Evolutionary conservation across 148 eudicot species (phyloP).

Genomic region (Amaranthus hypochondriacus): DNA sequence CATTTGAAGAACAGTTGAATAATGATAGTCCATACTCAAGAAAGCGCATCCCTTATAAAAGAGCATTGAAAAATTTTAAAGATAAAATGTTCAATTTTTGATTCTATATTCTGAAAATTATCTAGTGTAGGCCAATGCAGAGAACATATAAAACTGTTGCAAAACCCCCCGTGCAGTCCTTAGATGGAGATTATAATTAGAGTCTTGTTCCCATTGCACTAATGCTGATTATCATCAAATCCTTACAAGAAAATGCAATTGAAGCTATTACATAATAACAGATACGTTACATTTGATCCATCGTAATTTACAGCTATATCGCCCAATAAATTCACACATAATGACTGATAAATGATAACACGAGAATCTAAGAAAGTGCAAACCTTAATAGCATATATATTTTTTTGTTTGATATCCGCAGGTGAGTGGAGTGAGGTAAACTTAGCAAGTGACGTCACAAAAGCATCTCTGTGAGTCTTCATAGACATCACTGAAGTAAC

Average conservation of each 20-base stretch:
- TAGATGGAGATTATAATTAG: neutral
- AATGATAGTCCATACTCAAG: neutral
- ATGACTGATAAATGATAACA: slow-evolving; percentile 3
- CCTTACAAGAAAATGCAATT: neutral
- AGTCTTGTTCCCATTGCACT: neutral
- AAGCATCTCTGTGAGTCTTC: slow-evolving; percentile 98
- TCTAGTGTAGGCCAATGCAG: neutral
- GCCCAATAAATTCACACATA: neutral
- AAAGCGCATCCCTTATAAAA: neutral
- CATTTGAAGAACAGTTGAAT: neutral
- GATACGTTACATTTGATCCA: neutral
- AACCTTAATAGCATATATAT: slow-evolving; percentile 94
- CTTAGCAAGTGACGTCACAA: slow-evolving; percentile 79
- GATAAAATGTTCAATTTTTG: neutral
- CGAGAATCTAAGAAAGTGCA: slow-evolving; percentile 14
- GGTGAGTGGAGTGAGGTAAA: slow-evolving; percentile 91
- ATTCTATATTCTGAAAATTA: neutral
- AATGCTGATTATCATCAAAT: neutral
- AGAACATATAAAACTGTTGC: neutral
- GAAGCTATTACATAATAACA: neutral
- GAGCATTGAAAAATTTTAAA: neutral
- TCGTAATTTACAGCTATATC: neutral
- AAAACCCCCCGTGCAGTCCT: neutral
- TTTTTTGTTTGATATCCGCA: slow-evolving; percentile 91
- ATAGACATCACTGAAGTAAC: slow-evolving; percentile 97